Evolutionary conservation across 352 stramenopile species (phyloP), one percentile per base, ranked within the genome.

Genomic region (Aphanomyces invadans): DNA sequence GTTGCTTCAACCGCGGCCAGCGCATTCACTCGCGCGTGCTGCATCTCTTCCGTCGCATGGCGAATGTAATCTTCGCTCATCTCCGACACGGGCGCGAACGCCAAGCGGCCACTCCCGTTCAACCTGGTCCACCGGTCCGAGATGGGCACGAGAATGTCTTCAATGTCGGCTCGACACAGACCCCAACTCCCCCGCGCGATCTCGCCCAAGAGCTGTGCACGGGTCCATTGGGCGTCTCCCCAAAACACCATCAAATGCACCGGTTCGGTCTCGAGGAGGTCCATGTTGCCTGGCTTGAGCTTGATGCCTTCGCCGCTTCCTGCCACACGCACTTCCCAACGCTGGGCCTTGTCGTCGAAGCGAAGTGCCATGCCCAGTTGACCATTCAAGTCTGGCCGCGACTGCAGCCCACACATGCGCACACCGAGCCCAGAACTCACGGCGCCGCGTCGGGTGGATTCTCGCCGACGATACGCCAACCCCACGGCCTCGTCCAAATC

Each of bases 41-140:
- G 26, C 57, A 74, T 65, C 28, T 70, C 32, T 5, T 45, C 26
- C 25, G 53, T 48, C 11, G 60, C 53, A 17, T 48, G 26, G 9
- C 53, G 63, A 25, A 77, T 73, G 38, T 70, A 69, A 4, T 77
- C 73, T 29, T 79, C 73, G 9, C 69, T 76, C 73, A 79, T 79
- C 23, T 73, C 73, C 15, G 69, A 66, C n/a, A 73, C 54, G 1
- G 71, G 71, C 12, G 73, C 73, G 49, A 70, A 79, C 5, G 75
- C 70, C 23, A 77, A 62, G 1, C 73, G 66, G 33, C 38, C 38
- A 3, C 42, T 31, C 19, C 44, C 38, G 33, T 71, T 42, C 19
- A 74, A 42, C 2, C 25, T 17, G 11, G 10, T 48, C 32, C 72
- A 59, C n/a, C 69, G 57, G 3, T 56, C 32, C 2, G 12, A 15